phyloP scores from a whole-genome alignment of 176 grass and related monocot species.

The Puya raimondii region DNA sequence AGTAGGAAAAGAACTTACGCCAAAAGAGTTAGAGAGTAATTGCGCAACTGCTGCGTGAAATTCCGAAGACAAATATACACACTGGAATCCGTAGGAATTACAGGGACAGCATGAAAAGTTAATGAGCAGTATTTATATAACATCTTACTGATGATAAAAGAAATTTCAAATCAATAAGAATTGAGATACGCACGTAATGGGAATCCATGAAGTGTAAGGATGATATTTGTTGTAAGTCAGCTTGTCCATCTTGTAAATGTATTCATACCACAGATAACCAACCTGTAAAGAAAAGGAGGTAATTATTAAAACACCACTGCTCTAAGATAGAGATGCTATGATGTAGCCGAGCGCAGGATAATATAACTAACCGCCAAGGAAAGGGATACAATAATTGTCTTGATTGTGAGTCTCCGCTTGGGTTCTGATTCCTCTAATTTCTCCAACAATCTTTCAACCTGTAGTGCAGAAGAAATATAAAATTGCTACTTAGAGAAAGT shows the following conservation, averaged over 20 bases:
- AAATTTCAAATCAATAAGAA: not conserved
- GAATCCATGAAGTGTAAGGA: constrained; percentile 44
- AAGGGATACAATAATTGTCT: constrained; percentile 27
- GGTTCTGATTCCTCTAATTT: constrained; percentile 37
- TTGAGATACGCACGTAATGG: constrained; percentile 29
- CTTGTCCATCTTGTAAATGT: constrained; percentile 38
- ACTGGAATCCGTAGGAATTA: constrained; percentile 15
- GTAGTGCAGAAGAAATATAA: constrained; percentile 3
- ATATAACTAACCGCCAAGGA: constrained; percentile 31
- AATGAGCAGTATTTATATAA: not conserved
- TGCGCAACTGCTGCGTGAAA: constrained; percentile 32
- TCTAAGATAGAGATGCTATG: not conserved
- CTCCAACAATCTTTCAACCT: constrained; percentile 35
- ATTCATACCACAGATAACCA: constrained; percentile 33
- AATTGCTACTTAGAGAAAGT: not conserved
- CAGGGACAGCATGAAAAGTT: not conserved
- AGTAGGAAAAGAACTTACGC: constrained; percentile 26
- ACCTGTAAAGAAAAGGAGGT: constrained; percentile 19
- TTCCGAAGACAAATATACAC: constrained; percentile 41
- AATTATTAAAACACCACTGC: not conserved
- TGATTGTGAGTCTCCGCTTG: constrained; percentile 27
- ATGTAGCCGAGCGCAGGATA: not conserved
- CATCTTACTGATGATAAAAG: not conserved
- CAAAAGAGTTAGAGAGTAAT: constrained; percentile 30
- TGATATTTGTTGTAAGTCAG: constrained; percentile 38